Evolutionary conservation across 129 eudicot genomes (phyloP), one percentile per base, ranked within the genome.

Genomic region (Pulicaria dysenterica): DNA sequence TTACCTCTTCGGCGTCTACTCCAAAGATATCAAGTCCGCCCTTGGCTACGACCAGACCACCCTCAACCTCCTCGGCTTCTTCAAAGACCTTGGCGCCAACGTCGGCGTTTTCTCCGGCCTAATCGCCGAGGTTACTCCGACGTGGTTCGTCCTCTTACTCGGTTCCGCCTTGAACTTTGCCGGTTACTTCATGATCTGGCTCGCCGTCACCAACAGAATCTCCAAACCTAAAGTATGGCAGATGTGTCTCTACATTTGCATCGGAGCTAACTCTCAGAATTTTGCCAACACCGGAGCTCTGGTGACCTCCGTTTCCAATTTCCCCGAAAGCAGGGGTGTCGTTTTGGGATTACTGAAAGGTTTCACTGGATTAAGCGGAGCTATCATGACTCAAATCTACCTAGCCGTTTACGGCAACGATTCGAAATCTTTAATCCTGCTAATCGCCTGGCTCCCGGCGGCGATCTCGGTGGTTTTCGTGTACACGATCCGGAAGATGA

Each of bases 361-460:
- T 0, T 92, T 86, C 65, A 90, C 88, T 2, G 98, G 98, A 0
- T 55, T 89, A 45, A 92, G 96, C 72, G 96, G 98, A 1, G 96
- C 98, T 0, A 92, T 92, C 5, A 80, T 89, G 34, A 87, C 96
- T 3, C 98, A 89, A 31, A 67, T 92, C 4, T 92, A 72, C 31
- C 77, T 72, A 14, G 89, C 91, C 3, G 60, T 89, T 40, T 89
- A 92, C 16, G 91, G 86, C 0, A 50, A 83, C 15, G 78, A 92
- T 40, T 63, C 94, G 0, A 85, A 85, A 66, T 76, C 88, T 4
- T 62, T 92, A 4, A 92, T 92, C n/a, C 37, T 92, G 43, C 61
- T 92, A 0, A 89, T 92, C 17, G 96, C 69, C 4, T 89, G 95
- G 94, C 79, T 92, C 5, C 96, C 98, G 1, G 88, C 89, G 0